Evolutionary conservation across 2,329 filamentous ascomycete species (phyloP).

Genomic region (Fusarium sororula): DNA sequence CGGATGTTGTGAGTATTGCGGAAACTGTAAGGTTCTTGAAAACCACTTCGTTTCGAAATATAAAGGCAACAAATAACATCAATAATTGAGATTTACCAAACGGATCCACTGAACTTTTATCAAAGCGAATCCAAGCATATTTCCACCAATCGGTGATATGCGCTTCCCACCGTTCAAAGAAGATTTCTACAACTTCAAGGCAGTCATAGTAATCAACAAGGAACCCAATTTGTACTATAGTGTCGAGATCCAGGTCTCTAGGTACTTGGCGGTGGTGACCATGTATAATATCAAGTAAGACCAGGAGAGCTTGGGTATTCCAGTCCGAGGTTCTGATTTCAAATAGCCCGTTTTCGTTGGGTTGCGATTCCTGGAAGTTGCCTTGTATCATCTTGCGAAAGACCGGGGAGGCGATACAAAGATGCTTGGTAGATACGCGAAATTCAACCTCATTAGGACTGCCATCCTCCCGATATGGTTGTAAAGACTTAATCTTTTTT

Average conservation of each 20-base stretch:
- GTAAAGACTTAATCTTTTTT: background rate
- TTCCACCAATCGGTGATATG: background rate
- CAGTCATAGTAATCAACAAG: background rate
- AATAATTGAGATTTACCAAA: background rate
- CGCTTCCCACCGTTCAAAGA: background rate
- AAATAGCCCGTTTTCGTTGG: background rate
- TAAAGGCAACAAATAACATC: background rate
- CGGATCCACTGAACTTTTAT: fast-evolving
- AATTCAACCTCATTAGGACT: background rate
- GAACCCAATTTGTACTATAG: background rate
- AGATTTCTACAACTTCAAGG: background rate
- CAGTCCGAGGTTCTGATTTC: background rate
- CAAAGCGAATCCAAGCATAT: fast-evolving
- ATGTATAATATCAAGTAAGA: background rate
- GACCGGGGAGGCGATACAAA: background rate
- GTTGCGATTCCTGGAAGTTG: background rate
- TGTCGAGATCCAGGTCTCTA: background rate
- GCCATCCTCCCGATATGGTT: background rate
- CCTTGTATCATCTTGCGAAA: background rate
- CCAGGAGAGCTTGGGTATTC: background rate
- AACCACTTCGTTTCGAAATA: background rate
- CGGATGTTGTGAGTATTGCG: background rate
- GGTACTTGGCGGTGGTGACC: background rate
- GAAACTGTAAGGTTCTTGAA: background rate
- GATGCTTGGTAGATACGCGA: background rate